Evolutionary conservation across 768 basidiomycete genomes (phyloP), one percentile per base, ranked within the genome.

Genomic region (Lanmaoa pseudosensibilis): DNA sequence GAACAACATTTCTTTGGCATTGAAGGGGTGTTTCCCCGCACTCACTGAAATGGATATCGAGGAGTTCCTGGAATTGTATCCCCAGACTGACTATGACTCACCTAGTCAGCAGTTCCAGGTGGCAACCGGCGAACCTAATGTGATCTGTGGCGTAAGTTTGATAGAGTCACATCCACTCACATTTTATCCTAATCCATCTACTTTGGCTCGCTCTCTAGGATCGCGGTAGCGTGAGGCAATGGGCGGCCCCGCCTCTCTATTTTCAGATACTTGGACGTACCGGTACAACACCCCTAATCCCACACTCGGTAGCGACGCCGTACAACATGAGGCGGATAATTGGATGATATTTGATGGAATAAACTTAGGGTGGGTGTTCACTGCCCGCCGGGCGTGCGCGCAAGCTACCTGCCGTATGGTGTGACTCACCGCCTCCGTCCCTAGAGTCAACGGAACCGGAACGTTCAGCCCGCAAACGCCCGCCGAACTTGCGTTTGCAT

Each of bases 271-370:
- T 3, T 86, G 77, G 76, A 81, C 80, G 13, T 85, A 85, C 61
- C 76, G 83, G 27, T 85, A 84, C 66, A 85, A 85, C 66, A 81
- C 85, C 56, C 70, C 74, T 5, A 79, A 82, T 50, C 80, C 80
- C 8, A 79, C 80, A 0, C 57, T 59, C 5, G 70, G 70, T 16
- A 70, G 71, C 18, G 50, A 65, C 1, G 70, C 49, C 10, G 79
- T 82, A 2, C 67, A 50, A 2, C 84, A 85, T 58, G 78, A 84
- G 8, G 76, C 85, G 1, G 85, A 84, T 65, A 85, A 86, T 61
- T 85, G 81, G 80, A 85, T 84, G 82, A 82, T 86, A 84, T 85
- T 84, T 72, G 66, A 69, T 21, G 85, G 86, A 2, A 79, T 75
- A 2, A 81, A 80, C 55, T 84, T 84, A 32, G 85, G 85, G 86